These are phyloP conservation scores for Paxillus rubicundulus DNA, from an alignment of 768 basidiomycete species.

Conservation along the genomic window DNA sequence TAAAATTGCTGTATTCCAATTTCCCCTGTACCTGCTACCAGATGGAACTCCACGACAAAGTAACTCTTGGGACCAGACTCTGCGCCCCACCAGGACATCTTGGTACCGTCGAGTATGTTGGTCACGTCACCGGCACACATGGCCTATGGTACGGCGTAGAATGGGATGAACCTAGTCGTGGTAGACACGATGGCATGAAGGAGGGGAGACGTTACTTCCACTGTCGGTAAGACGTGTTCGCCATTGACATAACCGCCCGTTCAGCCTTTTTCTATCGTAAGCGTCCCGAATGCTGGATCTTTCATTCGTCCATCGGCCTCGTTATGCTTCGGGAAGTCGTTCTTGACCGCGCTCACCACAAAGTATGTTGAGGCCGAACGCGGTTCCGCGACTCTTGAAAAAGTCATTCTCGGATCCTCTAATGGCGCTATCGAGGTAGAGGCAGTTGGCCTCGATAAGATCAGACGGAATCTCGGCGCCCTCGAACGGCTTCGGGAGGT, in stretches of 20 bases:
- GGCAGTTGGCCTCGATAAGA: constrained; percentile 78
- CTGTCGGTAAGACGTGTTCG: constrained; percentile 53
- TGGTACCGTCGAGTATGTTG: constrained; percentile 72
- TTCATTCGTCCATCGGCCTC: constrained; percentile 71
- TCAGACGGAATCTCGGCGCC: constrained; percentile 65
- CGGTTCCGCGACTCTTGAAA: constrained; percentile 54
- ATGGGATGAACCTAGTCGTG: constrained; percentile 85
- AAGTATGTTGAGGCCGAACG: constrained; percentile 75
- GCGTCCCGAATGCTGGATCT: constrained; percentile 63
- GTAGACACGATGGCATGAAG: constrained; percentile 85
- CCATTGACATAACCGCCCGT: constrained; percentile 8
- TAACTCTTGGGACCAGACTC: constrained; percentile 55
- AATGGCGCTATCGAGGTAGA: constrained; percentile 82
- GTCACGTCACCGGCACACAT: constrained; percentile 56
- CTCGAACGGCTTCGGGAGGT: constrained; percentile 71
- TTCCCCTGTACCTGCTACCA: not conserved
- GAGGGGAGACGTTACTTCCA: constrained; percentile 76
- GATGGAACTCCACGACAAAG: constrained; percentile 13
- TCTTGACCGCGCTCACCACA: constrained; percentile 66
- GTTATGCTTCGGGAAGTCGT: constrained; percentile 62
- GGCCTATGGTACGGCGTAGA: constrained; percentile 95
- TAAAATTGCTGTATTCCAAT: no score
- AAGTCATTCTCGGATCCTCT: constrained; percentile 75
- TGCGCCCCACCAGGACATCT: constrained; percentile 44
- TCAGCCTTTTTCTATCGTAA: constrained; percentile 30